Base-by-base conservation (phyloP, 495 filamentous ascomycete genomes). In the Lepraria neglecta region DNA sequence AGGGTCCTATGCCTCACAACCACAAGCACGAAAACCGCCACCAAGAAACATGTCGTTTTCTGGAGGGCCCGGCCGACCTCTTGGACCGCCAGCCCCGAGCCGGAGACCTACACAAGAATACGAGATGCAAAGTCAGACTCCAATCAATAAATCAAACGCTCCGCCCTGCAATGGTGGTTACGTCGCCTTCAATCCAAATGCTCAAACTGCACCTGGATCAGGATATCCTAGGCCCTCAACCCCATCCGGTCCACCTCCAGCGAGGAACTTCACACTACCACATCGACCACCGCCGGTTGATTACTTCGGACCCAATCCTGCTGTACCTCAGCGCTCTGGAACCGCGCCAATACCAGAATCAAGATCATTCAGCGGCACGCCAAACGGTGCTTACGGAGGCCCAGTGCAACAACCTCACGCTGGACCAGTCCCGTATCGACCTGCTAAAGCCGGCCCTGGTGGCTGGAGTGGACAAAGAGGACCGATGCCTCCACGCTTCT, bases 101-200 rank as follows among this genome's bases (percentile, higher is more conserved):
- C 33, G 51, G 62, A 52, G 28, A 33, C 55, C 58, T 47, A 56
- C 65, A 2, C 67, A 69, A 33, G 67, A 62, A 42, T 65, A 60
- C 51, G 67, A 69, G 42, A 67, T 69, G 61, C 67, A 59, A 24
- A 24, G 54, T n/a, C 63, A 61, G 14, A 55, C 64, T 30, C 48
- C 63, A 0, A 35, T 48, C 14, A 59, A 56, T 30, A 64, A 47
- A 24, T 55, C 64, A 28, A 54, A 62, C 7, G 40, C 46, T 12
- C 67, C 61, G 21, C 47, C 48, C 60, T 62, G 44, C 24, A 40
- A 45, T 53, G 35, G 64, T 66, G 67, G 62, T 10, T 75, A 75
- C 42, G 30, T 64, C n/a, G 67, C 73, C n/a, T 77, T 70, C 55
- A 67, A 68, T 52, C 68, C 68, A 17, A 48, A 64, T 47, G 42